A percentile compares a stretch with the other conserved stretches of the same genome.
Conservation (phyloP, 192 early-diverging fungal genomes). For the Radiomyces spectabilis region DNA sequence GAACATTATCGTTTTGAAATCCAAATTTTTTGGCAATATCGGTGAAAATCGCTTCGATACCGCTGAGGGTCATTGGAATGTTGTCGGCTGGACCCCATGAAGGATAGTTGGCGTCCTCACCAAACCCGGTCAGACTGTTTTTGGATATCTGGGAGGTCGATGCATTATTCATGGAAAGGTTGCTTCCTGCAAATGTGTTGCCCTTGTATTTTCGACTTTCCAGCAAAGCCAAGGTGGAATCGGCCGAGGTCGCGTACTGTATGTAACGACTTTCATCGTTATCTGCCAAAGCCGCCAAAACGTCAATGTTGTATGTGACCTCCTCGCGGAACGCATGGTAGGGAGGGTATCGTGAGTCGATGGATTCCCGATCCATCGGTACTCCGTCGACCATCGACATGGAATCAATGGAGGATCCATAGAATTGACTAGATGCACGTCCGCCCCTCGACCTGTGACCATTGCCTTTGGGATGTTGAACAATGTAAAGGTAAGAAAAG, state of each 20-base stretch:
- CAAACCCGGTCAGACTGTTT: neutral
- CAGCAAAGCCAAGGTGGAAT: constrained; percentile 57
- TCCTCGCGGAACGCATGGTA: neutral
- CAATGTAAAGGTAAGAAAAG: too few species aligned
- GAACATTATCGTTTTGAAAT: constrained; percentile 70
- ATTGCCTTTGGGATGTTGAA: neutral
- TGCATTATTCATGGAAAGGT: neutral
- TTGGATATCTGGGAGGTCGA: neutral
- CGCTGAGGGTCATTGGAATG: constrained; percentile 53
- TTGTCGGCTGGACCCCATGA: constrained; percentile 42
- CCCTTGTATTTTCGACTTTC: constrained; percentile 48
- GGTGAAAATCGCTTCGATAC: constrained; percentile 63
- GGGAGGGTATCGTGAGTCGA: neutral
- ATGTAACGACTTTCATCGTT: constrained; percentile 63
- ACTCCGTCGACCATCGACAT: too few species aligned
- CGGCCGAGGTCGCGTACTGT: constrained; percentile 59
- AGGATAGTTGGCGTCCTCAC: constrained; percentile 20
- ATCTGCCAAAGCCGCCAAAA: constrained; percentile 25
- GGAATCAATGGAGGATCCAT: neutral
- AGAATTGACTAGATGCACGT: neutral
- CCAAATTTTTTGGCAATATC: constrained; percentile 64
- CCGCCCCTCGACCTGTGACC: neutral
- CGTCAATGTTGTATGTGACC: neutral
- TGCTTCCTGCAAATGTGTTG: constrained; percentile 1
- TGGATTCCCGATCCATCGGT: too few species aligned